A percentile compares a stretch with the other conserved stretches of the same genome.
Evolutionary conservation across 2,329 filamentous ascomycete genomes (phyloP).

Genomic region (Aspergillus sp.): DNA sequence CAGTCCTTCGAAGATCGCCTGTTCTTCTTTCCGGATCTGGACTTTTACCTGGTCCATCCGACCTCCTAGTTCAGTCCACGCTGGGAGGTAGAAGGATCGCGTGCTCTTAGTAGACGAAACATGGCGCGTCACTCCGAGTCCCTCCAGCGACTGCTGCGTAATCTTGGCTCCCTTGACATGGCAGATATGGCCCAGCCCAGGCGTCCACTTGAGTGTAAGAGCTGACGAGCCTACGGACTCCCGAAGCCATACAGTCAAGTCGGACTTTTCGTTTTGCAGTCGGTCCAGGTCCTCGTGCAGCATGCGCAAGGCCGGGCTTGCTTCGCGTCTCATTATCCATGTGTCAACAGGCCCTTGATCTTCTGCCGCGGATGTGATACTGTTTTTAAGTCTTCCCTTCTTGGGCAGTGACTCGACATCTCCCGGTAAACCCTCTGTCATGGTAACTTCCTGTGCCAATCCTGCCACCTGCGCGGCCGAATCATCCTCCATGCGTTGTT

Average conservation of each 20-base stretch:
- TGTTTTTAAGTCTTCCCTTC: slow-evolving; percentile 27
- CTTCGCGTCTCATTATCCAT: slow-evolving; percentile 57
- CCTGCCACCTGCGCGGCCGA: slow-evolving; percentile 62
- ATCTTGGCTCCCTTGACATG: slow-evolving; percentile 77
- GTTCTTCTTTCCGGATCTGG: slow-evolving; percentile 76
- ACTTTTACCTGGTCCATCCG: slow-evolving; percentile 68
- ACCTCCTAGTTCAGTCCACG: slow-evolving; percentile 76
- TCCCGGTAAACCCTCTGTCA: slow-evolving; percentile 54
- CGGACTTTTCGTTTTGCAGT: slow-evolving; percentile 52
- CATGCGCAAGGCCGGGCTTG: slow-evolving; percentile 56
- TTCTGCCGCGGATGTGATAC: slow-evolving; percentile 21
- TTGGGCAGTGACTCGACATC: slow-evolving; percentile 52
- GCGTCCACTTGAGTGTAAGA: slow-evolving; percentile 76
- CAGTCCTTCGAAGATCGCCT: slow-evolving; percentile 65
- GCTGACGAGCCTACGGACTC: slow-evolving; percentile 53
- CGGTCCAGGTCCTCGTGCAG: slow-evolving; percentile 61
- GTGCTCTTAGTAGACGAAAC: slow-evolving; percentile 78
- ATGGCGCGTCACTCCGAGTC: slow-evolving; percentile 41
- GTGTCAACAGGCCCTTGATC: slow-evolving; percentile 43
- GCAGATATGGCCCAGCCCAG: slow-evolving; percentile 79
- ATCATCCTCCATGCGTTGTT: slow-evolving; percentile 67
- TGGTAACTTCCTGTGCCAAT: slow-evolving; percentile 63
- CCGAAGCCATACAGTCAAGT: slow-evolving; percentile 55
- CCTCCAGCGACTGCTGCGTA: slow-evolving; percentile 37
- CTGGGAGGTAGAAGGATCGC: slow-evolving; percentile 69